These are phyloP conservation scores for Magnolia sinica DNA, from an alignment of 164 flowering plant genomes.

Conservation along the genomic window DNA sequence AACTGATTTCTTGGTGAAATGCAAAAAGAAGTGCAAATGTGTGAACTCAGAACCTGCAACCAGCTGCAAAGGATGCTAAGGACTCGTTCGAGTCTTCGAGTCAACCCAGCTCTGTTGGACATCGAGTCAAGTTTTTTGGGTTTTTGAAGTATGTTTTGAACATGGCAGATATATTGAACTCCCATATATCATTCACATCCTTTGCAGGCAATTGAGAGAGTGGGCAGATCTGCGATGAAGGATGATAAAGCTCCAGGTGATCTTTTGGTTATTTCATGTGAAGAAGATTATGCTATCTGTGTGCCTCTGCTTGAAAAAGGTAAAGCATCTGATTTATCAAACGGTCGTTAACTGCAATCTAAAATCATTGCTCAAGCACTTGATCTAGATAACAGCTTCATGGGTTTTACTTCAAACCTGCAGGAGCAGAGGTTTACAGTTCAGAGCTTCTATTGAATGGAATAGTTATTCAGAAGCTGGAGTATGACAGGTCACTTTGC, in stretches of 20 bases:
- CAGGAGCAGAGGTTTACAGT: conserved; percentile 74
- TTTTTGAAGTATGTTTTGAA: no score
- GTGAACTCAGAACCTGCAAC: no score
- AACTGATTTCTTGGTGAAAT: no score
- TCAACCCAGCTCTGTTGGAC: neutral
- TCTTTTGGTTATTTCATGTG: conserved; percentile 74
- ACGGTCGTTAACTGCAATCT: neutral
- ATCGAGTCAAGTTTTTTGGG: neutral
- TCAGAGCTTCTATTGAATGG: conserved; percentile 85
- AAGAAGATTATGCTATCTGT: conserved; percentile 66
- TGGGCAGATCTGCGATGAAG: conserved; percentile 55
- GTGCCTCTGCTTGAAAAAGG: conserved; percentile 76
- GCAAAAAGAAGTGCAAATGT: no score
- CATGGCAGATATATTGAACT: no score
- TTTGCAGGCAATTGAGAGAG: conserved; percentile 63
- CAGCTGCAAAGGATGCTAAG: no score
- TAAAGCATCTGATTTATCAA: conserved; percentile 6
- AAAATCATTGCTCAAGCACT: neutral
- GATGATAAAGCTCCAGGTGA: conserved; percentile 50
- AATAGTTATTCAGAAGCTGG: conserved; percentile 80
- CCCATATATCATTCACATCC: neutral
- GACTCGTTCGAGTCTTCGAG: no score
- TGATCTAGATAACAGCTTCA: neutral
- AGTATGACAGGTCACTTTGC: conserved; percentile 62
- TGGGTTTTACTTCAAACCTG: conserved; percentile 18